A percentile compares a stretch with the other conserved stretches of the same genome.
These are phyloP conservation scores for Pugionium dolabratum DNA, from an alignment of 345 rosid species.

Conservation along the genomic window DNA sequence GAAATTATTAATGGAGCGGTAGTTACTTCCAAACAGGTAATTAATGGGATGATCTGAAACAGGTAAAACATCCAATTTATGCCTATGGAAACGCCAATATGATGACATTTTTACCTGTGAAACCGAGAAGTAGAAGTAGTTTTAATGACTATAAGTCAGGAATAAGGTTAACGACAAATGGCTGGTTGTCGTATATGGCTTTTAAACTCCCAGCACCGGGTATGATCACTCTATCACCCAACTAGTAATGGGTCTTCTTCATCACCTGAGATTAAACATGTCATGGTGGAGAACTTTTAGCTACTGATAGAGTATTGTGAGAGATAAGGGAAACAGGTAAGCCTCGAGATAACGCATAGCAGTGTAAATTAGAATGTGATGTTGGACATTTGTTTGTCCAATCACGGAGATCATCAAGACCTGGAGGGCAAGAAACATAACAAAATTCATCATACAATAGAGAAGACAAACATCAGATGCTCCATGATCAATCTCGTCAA, in stretches of 20 bases:
- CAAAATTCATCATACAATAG: slow-evolving; percentile 5
- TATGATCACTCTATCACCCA: slow-evolving; percentile 73
- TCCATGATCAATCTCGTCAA: slow-evolving; percentile 12
- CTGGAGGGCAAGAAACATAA: slow-evolving; percentile 39
- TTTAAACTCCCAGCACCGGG: slow-evolving; percentile 90
- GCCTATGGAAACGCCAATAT: background rate
- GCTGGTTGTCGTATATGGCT: slow-evolving; percentile 70
- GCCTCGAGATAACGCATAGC: slow-evolving; percentile 86
- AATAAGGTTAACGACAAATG: slow-evolving; percentile 50
- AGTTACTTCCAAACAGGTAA: slow-evolving; percentile 83
- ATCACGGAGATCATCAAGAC: slow-evolving; percentile 96
- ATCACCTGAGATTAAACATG: slow-evolving; percentile 62
- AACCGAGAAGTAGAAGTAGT: background rate
- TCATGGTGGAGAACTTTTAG: slow-evolving; percentile 16
- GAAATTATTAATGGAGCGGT: slow-evolving; percentile 78
- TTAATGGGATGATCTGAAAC: slow-evolving; percentile 59
- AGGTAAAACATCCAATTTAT: slow-evolving; percentile 17
- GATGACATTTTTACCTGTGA: background rate
- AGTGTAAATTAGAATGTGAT: slow-evolving; percentile 73
- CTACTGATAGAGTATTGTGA: slow-evolving; percentile 8
- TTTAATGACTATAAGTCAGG: slow-evolving; percentile 47
- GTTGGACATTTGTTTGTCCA: slow-evolving; percentile 93
- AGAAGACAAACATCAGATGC: background rate
- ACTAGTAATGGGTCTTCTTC: slow-evolving; percentile 95
- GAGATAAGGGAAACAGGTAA: slow-evolving; percentile 9